These are phyloP conservation scores for Penicillium sp. DNA, from an alignment of 2,329 filamentous ascomycete genomes.

Conservation along the genomic window DNA sequence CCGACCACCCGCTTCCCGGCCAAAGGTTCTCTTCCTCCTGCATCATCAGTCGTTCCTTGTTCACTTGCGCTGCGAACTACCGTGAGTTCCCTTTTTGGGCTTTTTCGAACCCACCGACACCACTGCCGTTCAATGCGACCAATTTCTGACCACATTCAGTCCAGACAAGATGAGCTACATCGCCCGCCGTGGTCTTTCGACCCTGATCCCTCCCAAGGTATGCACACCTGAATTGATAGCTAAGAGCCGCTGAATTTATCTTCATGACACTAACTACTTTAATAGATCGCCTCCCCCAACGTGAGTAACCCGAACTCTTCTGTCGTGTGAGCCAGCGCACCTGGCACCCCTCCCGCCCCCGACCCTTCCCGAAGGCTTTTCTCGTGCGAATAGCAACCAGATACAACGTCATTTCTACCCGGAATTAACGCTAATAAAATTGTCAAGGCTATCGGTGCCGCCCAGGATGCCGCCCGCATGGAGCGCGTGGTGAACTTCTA, in stretches of 20 bases:
- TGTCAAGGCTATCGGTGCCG: slow-evolving; percentile 82
- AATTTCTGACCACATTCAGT: slow-evolving; percentile 29
- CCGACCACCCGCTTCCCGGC: slow-evolving; percentile 39
- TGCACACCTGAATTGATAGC: slow-evolving; percentile 26
- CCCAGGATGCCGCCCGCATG: slow-evolving; percentile 96
- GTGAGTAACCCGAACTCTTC: slow-evolving; percentile 28
- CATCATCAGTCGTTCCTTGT: slow-evolving; percentile 33
- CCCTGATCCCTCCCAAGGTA: slow-evolving; percentile 99
- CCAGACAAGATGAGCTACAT: slow-evolving; percentile 83
- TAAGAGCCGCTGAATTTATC: slow-evolving; percentile 12
- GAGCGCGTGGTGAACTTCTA: slow-evolving; percentile 98
- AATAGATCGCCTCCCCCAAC: slow-evolving; percentile 41
- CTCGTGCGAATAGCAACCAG: slow-evolving; percentile 16
- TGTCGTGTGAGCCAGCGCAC: slow-evolving; percentile 7
- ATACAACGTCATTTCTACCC: slow-evolving; percentile 5
- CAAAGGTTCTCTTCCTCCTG: slow-evolving; percentile 36
- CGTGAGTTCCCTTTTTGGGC: slow-evolving; percentile 24
- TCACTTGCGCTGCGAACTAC: slow-evolving; percentile 34
- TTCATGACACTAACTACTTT: slow-evolving; percentile 40
- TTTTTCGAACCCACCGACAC: not conserved
- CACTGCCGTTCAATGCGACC: slow-evolving; percentile 15
- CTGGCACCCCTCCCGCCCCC: slow-evolving; percentile 12
- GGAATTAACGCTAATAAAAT: slow-evolving; percentile 35
- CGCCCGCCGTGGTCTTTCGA: slow-evolving; percentile 87
- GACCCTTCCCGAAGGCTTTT: slow-evolving; percentile 27